These are phyloP conservation scores for Datisca glomerata DNA, from an alignment of 306 rosid species.

Conservation along the genomic window DNA sequence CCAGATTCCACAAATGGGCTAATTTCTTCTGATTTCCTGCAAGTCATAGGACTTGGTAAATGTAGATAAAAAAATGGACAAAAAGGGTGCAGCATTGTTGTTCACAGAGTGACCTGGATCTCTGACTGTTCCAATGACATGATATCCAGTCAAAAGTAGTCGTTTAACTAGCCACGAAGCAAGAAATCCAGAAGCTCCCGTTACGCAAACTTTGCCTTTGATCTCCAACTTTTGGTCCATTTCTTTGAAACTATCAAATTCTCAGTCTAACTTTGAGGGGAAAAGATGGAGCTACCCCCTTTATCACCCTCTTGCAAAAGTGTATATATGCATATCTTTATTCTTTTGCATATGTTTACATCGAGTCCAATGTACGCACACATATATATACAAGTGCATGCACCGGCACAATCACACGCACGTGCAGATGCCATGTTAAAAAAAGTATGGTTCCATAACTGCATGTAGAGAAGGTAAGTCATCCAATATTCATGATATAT, in stretches of 20 bases:
- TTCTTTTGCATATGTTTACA: background rate
- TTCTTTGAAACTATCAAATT: background rate
- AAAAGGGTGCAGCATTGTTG: background rate
- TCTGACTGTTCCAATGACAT: constrained; percentile 66
- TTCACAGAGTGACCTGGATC: constrained; percentile 37
- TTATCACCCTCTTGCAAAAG: too few relatives aligned
- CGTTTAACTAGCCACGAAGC: constrained; percentile 81
- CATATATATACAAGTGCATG: too few relatives aligned
- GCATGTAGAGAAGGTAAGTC: constrained; percentile 10
- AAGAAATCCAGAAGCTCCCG: constrained; percentile 78
- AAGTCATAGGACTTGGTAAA: background rate
- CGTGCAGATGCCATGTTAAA: too few relatives aligned
- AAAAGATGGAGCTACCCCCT: too few relatives aligned
- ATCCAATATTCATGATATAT: constrained; percentile 4
- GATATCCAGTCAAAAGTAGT: constrained; percentile 64
- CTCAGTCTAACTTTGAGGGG: background rate
- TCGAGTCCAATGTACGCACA: too few relatives aligned
- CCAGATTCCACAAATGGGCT: constrained; percentile 60
- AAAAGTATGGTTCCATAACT: too few relatives aligned
- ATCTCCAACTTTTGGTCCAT: constrained; percentile 26
- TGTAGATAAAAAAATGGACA: background rate
- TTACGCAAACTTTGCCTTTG: constrained; percentile 64
- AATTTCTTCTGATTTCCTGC: constrained; percentile 51
- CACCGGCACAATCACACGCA: too few relatives aligned
- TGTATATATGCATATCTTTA: background rate